Conservation (phyloP, 2,329 filamentous ascomycete genomes). For the Pyricularia sp. region DNA sequence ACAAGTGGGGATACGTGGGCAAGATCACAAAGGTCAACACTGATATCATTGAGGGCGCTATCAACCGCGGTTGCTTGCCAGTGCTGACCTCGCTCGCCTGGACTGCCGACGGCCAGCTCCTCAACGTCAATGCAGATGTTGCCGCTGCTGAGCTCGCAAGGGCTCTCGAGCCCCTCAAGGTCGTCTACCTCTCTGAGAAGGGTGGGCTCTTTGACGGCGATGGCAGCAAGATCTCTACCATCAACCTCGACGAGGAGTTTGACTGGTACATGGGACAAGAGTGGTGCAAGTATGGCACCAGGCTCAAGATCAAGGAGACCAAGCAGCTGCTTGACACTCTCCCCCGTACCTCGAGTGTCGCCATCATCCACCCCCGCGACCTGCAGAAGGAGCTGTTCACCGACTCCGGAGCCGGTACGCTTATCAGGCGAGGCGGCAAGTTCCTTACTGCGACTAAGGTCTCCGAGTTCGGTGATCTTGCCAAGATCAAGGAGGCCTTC, state of each 20-base stretch:
- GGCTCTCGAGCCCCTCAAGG: constrained; percentile 83
- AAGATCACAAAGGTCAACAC: constrained; percentile 92
- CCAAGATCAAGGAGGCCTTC: constrained; percentile 69
- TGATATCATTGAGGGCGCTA: constrained; percentile 77
- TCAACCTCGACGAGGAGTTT: constrained; percentile 95
- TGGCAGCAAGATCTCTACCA: constrained; percentile 87
- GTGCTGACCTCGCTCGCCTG: constrained; percentile 96
- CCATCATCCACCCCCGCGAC: constrained; percentile 93
- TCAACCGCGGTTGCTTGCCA: constrained; percentile 80
- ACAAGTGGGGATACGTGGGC: constrained; percentile 90
- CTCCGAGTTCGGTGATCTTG: constrained; percentile 60
- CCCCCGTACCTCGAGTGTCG: constrained; percentile 84
- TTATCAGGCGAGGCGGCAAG: constrained; percentile 87
- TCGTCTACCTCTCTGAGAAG: constrained; percentile 97
- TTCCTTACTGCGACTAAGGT: constrained; percentile 61
- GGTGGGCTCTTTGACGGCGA: constrained; percentile 90
- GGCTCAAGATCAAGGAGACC: constrained; percentile 95
- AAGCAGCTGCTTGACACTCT: constrained; percentile 84
- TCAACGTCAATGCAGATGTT: constrained; percentile 97
- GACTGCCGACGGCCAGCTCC: constrained; percentile 75
- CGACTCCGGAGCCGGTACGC: constrained; percentile 83
- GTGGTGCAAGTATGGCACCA: constrained; percentile 90
- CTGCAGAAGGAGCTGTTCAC: constrained; percentile 96
- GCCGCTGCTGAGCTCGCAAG: constrained; percentile 87
- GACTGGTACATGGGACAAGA: constrained; percentile 83